Evolutionary conservation across 1,284 basidiomycete genomes (phyloP), one percentile per base, ranked within the genome.

Genomic region (Xerocomus amazonicus): DNA sequence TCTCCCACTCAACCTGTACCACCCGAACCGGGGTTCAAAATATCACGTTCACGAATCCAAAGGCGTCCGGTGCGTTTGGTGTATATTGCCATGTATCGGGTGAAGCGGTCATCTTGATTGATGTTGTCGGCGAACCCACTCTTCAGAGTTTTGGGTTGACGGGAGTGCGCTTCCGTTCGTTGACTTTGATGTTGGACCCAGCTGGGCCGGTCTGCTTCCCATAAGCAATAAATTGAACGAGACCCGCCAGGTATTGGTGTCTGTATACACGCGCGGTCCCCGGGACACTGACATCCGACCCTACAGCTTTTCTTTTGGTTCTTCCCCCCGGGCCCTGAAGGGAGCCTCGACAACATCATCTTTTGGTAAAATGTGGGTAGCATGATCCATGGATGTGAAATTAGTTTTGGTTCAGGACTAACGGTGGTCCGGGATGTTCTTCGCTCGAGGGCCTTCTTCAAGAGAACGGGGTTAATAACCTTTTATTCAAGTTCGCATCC

Each of bases 291-390:
- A 48, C 45, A 32, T 23, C 34, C 42, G 26, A 41, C 39, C 38
- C 17, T 33, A 2, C 48, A 91, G 83, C 73, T 91, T 9, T 92
- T 87, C 74, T 92, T 92, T 70, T 92, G 89, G 90, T 86, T 90
- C 69, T 90, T 90, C 71, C 89, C 89, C 37, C 82, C 87, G 1
- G 84, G 84, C 6, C 83, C 83, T 9, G 70, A 81, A 59, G 84
- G 83, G 10, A 86, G 80, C 49, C 60, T 78, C 12, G 83, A 90
- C 57, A 85, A 90, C 59, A 62, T 90, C 44, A 80, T 87, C 48
- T 83, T 87, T 70, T 87, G 89, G 88, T 80, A 23, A 23, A 4
- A 23, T 3, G 19, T 23, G 4, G 19, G 19, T 23, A 23, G 19
- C 2, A 4, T 23, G 19, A 23, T 23, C 19, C 19, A 23, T 23